phyloP scores from a whole-genome alignment of 2,329 filamentous ascomycete genomes.

The Scopulariopsis brevicaulis region DNA sequence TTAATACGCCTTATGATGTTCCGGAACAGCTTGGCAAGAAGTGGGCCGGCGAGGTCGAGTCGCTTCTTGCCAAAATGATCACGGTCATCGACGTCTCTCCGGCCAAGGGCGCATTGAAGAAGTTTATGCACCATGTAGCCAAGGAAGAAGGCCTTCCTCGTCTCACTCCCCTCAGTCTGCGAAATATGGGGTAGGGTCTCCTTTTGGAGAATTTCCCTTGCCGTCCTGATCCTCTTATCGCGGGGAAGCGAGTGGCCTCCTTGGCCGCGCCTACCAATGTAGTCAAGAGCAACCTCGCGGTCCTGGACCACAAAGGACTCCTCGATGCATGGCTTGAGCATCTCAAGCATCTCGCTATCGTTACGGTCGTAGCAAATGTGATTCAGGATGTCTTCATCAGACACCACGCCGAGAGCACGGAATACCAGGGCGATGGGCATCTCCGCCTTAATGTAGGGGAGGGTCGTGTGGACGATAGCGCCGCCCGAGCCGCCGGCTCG shows the following conservation, averaged over 20 bases:
- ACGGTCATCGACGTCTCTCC: constrained; percentile 89
- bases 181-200: constrained; percentile 95
- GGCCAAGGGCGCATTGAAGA: constrained; percentile 83
- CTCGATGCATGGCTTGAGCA: constrained; percentile 93
- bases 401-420: constrained; percentile 87
- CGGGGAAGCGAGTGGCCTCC: constrained; percentile 52
- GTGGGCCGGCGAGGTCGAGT: constrained; percentile 83
- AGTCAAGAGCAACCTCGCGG: constrained; percentile 85
- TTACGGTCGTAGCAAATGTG: constrained; percentile 94
- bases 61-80: constrained; percentile 99
- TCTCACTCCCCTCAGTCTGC: constrained; percentile 88
- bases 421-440: constrained; percentile 94
- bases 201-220: constrained; percentile 90
- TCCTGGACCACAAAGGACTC: constrained; percentile 96
- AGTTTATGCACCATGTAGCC: constrained; percentile 98
- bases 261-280: constrained; percentile 86
- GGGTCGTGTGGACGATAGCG: constrained; percentile 76
- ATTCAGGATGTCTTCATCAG: constrained; percentile 94
- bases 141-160: constrained; percentile 92
- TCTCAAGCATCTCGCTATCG: constrained; percentile 94
- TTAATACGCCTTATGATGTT: constrained; percentile 85
- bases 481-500: constrained; percentile 62
- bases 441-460: constrained; percentile 90
- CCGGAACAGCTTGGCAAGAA: constrained; percentile 94
- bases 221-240: constrained; percentile 84